phyloP scores from a whole-genome alignment of 148 eudicot species.

The Selenicereus undatus region DNA sequence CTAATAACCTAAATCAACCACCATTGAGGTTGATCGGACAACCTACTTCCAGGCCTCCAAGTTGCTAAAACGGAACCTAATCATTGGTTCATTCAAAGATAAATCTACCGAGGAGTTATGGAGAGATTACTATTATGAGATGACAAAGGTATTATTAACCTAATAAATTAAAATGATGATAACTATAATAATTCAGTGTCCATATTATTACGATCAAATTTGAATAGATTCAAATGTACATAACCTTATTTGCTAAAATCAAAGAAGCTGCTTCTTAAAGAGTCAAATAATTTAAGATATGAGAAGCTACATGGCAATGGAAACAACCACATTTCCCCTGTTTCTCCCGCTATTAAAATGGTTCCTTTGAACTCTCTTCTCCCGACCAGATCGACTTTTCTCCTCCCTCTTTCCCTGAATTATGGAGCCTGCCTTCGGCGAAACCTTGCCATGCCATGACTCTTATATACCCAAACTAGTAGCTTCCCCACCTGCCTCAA shows the following conservation, averaged over 20 bases:
- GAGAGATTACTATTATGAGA: neutral
- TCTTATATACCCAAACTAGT: neutral
- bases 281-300: neutral
- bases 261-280: neutral
- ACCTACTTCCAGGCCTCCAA: neutral
- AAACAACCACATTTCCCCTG: conserved; percentile 6
- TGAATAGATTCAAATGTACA: neutral
- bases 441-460: neutral
- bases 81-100: neutral
- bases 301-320: neutral
- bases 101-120: neutral
- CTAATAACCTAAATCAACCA: neutral
- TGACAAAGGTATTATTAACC: too few relatives aligned
- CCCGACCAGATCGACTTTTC: conserved; percentile 4
- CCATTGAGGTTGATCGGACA: neutral
- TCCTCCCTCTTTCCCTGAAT: neutral
- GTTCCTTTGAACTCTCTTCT: neutral
- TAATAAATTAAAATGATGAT: too few relatives aligned
- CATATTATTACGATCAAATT: too few relatives aligned
- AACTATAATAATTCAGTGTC: too few relatives aligned
- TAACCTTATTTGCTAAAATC: neutral
- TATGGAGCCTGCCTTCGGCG: conserved; percentile 14
- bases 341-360: neutral
- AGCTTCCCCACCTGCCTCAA: conserved; percentile 16
- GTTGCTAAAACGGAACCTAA: neutral